phyloP scores from a whole-genome alignment of 345 rosid species.

The Lepidium didymum region DNA sequence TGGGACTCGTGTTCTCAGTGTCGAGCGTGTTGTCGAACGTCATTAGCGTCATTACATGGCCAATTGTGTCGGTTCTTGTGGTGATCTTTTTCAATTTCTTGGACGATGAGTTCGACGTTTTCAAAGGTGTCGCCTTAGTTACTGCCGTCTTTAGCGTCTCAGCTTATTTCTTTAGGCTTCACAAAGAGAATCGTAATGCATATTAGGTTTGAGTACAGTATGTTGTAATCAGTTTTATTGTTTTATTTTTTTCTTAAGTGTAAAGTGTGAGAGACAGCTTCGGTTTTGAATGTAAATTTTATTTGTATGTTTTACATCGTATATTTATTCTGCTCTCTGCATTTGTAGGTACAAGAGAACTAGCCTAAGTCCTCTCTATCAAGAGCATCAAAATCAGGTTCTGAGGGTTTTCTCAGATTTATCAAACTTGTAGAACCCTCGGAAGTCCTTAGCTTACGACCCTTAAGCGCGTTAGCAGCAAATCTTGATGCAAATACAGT shows the following conservation, averaged over 20 bases:
- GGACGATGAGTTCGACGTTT: constrained; percentile 19
- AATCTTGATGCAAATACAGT: background rate
- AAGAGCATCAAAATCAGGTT: background rate
- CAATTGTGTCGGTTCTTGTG: constrained; percentile 27
- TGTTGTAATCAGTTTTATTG: too few relatives aligned
- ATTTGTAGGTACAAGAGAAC: background rate
- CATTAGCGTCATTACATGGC: constrained; percentile 27
- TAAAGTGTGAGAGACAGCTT: background rate
- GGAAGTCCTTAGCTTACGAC: background rate
- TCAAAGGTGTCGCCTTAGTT: constrained; percentile 18
- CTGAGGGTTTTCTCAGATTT: background rate
- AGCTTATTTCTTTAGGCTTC: constrained; percentile 23
- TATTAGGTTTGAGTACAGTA: background rate
- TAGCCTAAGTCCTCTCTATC: background rate
- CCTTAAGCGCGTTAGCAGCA: background rate
- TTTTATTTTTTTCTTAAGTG: background rate
- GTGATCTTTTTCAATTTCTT: constrained; percentile 21
- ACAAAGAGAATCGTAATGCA: constrained; percentile 14
- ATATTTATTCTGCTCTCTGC: too few relatives aligned
- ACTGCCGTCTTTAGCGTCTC: constrained; percentile 14
- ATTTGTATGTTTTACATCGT: background rate
- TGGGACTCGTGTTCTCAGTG: constrained; percentile 24
- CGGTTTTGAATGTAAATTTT: background rate
- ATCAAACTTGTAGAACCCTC: background rate
- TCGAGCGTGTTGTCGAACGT: constrained; percentile 22